Evolutionary conservation across 768 basidiomycete genomes (phyloP).

Genomic region (Phylloporus sp.): DNA sequence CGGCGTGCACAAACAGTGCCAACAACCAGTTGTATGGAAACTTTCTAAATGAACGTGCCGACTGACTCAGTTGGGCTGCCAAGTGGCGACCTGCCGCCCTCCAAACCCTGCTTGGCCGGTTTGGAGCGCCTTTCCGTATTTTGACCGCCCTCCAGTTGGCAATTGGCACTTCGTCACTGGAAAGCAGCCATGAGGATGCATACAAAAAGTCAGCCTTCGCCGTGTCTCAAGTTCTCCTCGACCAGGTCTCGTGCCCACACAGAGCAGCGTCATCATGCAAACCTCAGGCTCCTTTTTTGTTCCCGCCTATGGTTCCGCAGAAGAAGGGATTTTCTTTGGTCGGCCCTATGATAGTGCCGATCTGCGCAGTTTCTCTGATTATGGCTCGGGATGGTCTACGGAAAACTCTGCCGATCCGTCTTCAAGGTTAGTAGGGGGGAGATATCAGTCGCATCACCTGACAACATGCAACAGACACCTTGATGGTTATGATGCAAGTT

Average conservation of each 20-base stretch:
- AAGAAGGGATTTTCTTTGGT: background rate
- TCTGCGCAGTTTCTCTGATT: background rate
- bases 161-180: background rate
- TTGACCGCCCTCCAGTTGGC: background rate
- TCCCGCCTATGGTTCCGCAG: background rate
- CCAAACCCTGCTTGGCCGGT: background rate
- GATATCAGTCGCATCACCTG: background rate
- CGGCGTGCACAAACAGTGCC: background rate
- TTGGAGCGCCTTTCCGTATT: background rate
- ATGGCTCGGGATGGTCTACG: background rate
- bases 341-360: background rate
- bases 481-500: background rate
- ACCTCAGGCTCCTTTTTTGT: background rate
- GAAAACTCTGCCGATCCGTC: background rate
- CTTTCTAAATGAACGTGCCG: background rate
- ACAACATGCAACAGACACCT: background rate
- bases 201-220: background rate
- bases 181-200: background rate
- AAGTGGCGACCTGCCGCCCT: background rate
- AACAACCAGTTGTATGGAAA: background rate
- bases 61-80: background rate
- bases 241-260: background rate
- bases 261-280: background rate
- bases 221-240: too few species aligned
- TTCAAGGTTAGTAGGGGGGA: background rate